phyloP scores from a whole-genome alignment of 1,139 yeast genomes.

The Kurtzmaniella quercitrusa region DNA sequence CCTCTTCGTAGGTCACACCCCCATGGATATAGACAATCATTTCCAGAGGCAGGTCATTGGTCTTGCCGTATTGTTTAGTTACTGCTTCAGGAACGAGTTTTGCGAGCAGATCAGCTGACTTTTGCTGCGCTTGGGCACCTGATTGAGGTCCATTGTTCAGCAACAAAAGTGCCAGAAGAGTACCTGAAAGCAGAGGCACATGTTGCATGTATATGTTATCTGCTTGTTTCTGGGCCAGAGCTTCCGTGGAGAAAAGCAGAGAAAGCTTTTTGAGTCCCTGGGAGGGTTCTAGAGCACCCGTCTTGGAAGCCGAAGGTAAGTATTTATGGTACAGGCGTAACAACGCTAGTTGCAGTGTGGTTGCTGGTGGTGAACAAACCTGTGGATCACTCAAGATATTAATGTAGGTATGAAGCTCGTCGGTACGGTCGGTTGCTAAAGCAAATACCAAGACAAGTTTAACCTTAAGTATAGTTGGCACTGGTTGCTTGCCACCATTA shows the following conservation, averaged over 20 bases:
- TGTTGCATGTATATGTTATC: slow-evolving; percentile 64
- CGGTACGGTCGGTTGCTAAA: slow-evolving; percentile 45
- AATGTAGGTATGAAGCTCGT: slow-evolving; percentile 23
- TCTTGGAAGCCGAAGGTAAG: neutral
- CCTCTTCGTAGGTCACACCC: slow-evolving; percentile 91
- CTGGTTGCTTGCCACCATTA: slow-evolving; percentile 4
- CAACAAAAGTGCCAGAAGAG: slow-evolving; percentile 16
- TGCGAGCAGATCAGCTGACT: slow-evolving; percentile 20
- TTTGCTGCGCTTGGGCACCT: slow-evolving; percentile 14
- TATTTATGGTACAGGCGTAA: slow-evolving; percentile 26
- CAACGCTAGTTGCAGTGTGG: slow-evolving; percentile 30
- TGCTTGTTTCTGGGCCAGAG: slow-evolving; percentile 16
- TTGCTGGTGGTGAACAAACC: slow-evolving; percentile 27
- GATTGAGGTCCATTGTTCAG: slow-evolving; percentile 9
- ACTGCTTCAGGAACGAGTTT: slow-evolving; percentile 41
- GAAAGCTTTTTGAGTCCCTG: slow-evolving; percentile 12
- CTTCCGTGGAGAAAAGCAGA: slow-evolving; percentile 13
- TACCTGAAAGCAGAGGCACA: slow-evolving; percentile 62
- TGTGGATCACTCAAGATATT: slow-evolving; percentile 27
- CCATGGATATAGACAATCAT: slow-evolving; percentile 81
- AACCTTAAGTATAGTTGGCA: slow-evolving; percentile 31
- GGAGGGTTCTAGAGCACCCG: neutral
- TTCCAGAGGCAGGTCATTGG: slow-evolving; percentile 54
- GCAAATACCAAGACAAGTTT: slow-evolving; percentile 68
- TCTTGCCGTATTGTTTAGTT: slow-evolving; percentile 28